phyloP scores from a whole-genome alignment of 371 early-diverging fungal species.

The Amoeboaphelidium protococcarum region DNA sequence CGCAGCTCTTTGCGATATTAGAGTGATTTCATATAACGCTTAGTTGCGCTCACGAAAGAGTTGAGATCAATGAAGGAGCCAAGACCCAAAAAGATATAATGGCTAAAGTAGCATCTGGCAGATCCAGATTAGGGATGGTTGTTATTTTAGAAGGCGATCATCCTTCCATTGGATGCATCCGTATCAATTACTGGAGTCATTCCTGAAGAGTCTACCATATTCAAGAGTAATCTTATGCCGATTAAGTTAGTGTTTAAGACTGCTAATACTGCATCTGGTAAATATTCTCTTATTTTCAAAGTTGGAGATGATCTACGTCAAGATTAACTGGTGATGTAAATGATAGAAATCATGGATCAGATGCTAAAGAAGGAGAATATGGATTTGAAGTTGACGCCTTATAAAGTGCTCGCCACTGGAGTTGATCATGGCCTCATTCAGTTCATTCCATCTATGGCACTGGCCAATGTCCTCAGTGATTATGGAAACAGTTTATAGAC shows the following conservation, averaged over 20 bases:
- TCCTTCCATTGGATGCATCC: constrained; percentile 62
- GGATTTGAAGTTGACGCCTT: constrained; percentile 70
- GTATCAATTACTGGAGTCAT: constrained; percentile 55
- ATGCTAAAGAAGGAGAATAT: constrained; percentile 73
- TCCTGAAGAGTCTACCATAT: constrained; percentile 55
- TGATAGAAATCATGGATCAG: constrained; percentile 81
- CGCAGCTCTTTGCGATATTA: constrained; percentile 32
- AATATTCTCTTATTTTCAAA: constrained; percentile 59
- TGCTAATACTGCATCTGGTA: constrained; percentile 12
- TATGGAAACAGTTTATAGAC: constrained; percentile 48
- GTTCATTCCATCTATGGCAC: constrained; percentile 52
- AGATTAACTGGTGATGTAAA: constrained; percentile 87
- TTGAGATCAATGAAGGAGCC: constrained; percentile 44
- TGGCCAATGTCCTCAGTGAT: constrained; percentile 68
- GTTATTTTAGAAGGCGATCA: constrained; percentile 43
- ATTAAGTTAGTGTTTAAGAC: constrained; percentile 51
- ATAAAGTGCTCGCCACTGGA: constrained; percentile 80
- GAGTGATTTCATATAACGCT: constrained; percentile 42
- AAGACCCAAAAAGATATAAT: constrained; percentile 60
- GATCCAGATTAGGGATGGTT: constrained; percentile 53
- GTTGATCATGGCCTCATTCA: constrained; percentile 62
- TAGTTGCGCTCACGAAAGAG: constrained; percentile 39
- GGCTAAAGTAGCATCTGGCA: constrained; percentile 31
- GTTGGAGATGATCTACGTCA: constrained; percentile 87
- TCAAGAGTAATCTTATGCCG: constrained; percentile 70